Evolutionary conservation across 106 monocot genomes (phyloP).

Genomic region (Acorus gramineus): DNA sequence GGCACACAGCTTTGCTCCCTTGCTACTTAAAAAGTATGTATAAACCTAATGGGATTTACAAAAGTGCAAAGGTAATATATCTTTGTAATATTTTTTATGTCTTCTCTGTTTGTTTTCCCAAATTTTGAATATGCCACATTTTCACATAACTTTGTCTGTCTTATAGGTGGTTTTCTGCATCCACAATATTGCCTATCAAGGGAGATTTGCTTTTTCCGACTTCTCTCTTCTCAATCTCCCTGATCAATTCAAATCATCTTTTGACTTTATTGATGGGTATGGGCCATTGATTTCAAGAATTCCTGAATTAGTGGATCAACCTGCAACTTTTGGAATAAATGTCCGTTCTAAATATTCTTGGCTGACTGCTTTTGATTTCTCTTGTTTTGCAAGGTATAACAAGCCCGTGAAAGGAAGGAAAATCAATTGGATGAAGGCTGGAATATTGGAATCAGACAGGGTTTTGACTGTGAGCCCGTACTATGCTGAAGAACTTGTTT

Average conservation of each 20-base stretch:
- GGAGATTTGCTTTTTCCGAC: slow-evolving; percentile 63
- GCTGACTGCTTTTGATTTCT: background rate
- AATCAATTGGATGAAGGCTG: slow-evolving; percentile 97
- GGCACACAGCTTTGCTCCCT: slow-evolving; percentile 74
- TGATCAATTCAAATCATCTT: slow-evolving; percentile 57
- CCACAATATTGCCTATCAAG: slow-evolving; percentile 93
- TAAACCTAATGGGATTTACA: slow-evolving; percentile 63
- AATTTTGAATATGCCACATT: background rate
- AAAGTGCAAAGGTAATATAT: slow-evolving; percentile 53
- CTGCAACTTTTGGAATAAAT: too few relatives aligned
- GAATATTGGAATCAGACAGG: slow-evolving; percentile 53
- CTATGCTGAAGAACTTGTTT: slow-evolving; percentile 70
- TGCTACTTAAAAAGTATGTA: slow-evolving; percentile 78
- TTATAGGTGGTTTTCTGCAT: slow-evolving; percentile 82
- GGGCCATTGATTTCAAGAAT: background rate
- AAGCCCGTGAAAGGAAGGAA: slow-evolving; percentile 86
- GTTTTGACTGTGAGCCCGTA: slow-evolving; percentile 71
- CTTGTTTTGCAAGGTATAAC: slow-evolving; percentile 40
- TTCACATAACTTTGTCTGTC: slow-evolving; percentile 1
- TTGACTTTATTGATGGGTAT: slow-evolving; percentile 89
- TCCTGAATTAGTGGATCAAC: too few relatives aligned
- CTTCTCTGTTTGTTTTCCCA: background rate
- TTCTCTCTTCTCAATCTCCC: slow-evolving; percentile 69
- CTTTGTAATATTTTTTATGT: background rate
- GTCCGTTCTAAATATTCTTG: background rate